Evolutionary conservation across 176 grass and related monocot species (phyloP), one percentile per base, ranked within the genome.

Genomic region (Aegilops umbellulata): DNA sequence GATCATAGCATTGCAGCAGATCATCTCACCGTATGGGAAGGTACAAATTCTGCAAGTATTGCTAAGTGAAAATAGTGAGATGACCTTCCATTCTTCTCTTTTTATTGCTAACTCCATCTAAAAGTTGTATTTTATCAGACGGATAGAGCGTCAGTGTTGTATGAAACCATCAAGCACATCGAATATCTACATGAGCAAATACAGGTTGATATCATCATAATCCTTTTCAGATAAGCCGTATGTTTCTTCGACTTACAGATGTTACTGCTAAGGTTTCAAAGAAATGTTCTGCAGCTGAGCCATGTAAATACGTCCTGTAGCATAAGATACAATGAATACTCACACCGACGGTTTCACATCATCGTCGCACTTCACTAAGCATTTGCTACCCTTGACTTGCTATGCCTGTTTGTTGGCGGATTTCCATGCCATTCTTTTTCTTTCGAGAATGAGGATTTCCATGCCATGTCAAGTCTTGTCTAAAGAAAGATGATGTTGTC

Each of bases 1-100:
- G 80, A 89, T 97, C 82, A 88, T 84, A 39, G 84, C 86, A 36
- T 65, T 94, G 61, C 95, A 97, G 86, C 92, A 97, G 85, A 92
- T 94, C 32, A 90, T 97, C 19, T 97, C 90, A 64, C 95, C 90
- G 10, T 97, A 94, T 22, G 95, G 95, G 74, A 97, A 97, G 95
- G 95, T 97, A 89, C 65, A 46, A 22, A 58, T 81, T 47, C 13
- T 44, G 11, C 19, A 11, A 3, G 2, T 60, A 69, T 32, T 76
- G 5, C 16, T 42, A 51, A 62, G 34, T 68, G 53, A 36, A 69
- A 22, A 26, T 27, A 57, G 16, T 7, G 6, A 62, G 7, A 41
- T 30, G 34, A 44, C 2, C 29, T 77, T 78, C 22, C 30, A 1
- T 57, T 77, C 20, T 26, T 76, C 2, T 60, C 5, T 77, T 55